These are phyloP conservation scores for Nicotiana tomentosiformis DNA, from an alignment of 257 asterid species.

Conservation along the genomic window DNA sequence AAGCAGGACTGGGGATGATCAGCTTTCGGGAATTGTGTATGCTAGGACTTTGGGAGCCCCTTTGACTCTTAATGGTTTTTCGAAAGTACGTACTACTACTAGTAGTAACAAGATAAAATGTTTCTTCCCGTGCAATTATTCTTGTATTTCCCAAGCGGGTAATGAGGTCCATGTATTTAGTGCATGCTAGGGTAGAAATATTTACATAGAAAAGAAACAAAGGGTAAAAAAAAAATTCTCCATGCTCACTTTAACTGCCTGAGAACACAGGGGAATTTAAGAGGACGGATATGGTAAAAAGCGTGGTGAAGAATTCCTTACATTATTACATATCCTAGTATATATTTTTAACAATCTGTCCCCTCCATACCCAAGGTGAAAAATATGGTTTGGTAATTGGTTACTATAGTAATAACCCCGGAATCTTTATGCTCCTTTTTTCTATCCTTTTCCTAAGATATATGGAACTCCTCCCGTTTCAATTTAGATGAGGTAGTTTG, in stretches of 20 bases:
- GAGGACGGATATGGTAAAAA: background rate
- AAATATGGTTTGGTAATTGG: background rate
- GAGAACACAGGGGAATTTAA: background rate
- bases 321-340: background rate
- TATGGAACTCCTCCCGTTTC: too few species aligned
- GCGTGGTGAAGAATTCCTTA: background rate
- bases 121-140: background rate
- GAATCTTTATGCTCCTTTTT: background rate
- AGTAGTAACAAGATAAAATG: background rate
- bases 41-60: background rate
- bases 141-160: constrained; percentile 40
- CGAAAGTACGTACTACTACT: background rate
- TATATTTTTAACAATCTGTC: background rate
- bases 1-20: background rate
- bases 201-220: constrained; percentile 27
- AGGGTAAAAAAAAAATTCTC: background rate
- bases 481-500: too few species aligned
- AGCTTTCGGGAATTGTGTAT: background rate
- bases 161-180: constrained; percentile 39
- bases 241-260: constrained; percentile 2
- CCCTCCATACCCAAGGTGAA: background rate
- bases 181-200: constrained; percentile 27
- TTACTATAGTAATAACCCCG: background rate
- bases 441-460: background rate
- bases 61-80: background rate